Conservation (phyloP, 2,329 filamentous ascomycete genomes). For the Claviceps sp. region DNA sequence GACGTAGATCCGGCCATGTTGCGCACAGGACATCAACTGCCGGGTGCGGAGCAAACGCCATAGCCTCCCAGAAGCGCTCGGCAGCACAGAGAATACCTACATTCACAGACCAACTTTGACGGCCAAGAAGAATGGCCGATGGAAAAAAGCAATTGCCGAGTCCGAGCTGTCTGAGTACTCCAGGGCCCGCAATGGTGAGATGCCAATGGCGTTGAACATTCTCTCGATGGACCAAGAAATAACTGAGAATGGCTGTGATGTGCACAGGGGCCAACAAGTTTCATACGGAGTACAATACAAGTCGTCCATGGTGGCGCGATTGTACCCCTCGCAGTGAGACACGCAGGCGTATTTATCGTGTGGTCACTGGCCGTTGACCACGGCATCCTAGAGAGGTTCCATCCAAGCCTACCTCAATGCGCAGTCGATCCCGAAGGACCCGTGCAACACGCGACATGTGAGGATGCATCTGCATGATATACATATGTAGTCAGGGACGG, state of each 20-base stretch:
- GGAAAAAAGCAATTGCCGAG: neutral
- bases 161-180: neutral
- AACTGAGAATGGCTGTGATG: too few species aligned
- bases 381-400: neutral
- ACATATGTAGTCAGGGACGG: neutral
- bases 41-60: neutral
- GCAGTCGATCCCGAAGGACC: neutral
- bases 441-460: neutral
- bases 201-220: neutral
- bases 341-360: neutral
- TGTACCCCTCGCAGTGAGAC: neutral
- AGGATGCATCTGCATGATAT: neutral
- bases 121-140: neutral
- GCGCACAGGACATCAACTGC: neutral
- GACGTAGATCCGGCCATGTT: constrained; percentile 6
- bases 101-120: neutral
- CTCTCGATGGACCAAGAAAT: too few species aligned
- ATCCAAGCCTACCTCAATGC: too few species aligned
- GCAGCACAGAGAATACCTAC: neutral
- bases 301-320: too few species aligned
- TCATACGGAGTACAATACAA: too few species aligned
- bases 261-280: too few species aligned
- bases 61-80: neutral
- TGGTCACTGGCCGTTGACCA: neutral
- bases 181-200: neutral